A percentile compares a stretch with the other conserved stretches of the same genome.
Conservation (phyloP, 1,139 yeast species). For the Kazachstania sp. region DNA sequence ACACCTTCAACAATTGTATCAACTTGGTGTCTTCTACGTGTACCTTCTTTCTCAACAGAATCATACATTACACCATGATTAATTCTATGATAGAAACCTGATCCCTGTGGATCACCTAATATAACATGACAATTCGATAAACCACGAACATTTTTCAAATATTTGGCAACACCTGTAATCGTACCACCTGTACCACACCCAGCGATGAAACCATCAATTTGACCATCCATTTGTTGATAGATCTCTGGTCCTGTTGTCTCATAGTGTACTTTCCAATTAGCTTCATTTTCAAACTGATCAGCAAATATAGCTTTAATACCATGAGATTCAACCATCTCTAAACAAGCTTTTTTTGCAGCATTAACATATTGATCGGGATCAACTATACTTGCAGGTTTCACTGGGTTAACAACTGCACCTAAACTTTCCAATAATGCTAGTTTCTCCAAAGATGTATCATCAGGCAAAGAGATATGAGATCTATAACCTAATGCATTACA, state of each 20-base stretch:
- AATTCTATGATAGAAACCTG: constrained; percentile 78
- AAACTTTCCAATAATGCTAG: constrained; percentile 56
- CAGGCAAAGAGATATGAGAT: constrained; percentile 90
- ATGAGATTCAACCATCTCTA: constrained; percentile 40
- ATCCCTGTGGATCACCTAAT: constrained; percentile 93
- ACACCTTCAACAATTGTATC: constrained; percentile 93
- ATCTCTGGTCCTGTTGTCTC: constrained; percentile 87
- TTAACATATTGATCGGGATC: constrained; percentile 92
- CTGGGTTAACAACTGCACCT: constrained; percentile 84
- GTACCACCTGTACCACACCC: constrained; percentile 62
- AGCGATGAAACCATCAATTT: constrained; percentile 67
- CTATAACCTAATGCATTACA: constrained; percentile 82
- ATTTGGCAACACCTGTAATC: constrained; percentile 61
- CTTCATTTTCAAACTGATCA: constrained; percentile 90
- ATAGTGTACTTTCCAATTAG: constrained; percentile 82
- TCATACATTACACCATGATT: constrained; percentile 93
- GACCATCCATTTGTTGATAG: constrained; percentile 53
- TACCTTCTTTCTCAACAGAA: constrained; percentile 80
- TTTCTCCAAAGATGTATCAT: constrained; percentile 85
- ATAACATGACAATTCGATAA: constrained; percentile 37
- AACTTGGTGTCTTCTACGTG: constrained; percentile 89
- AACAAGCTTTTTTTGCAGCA: constrained; percentile 64
- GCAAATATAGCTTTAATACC: constrained; percentile 67
- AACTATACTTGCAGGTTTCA: constrained; percentile 89
- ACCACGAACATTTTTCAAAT: constrained; percentile 44